Conservation (phyloP, 2,329 filamentous ascomycete genomes). For the Sarocladiaceae sp. region DNA sequence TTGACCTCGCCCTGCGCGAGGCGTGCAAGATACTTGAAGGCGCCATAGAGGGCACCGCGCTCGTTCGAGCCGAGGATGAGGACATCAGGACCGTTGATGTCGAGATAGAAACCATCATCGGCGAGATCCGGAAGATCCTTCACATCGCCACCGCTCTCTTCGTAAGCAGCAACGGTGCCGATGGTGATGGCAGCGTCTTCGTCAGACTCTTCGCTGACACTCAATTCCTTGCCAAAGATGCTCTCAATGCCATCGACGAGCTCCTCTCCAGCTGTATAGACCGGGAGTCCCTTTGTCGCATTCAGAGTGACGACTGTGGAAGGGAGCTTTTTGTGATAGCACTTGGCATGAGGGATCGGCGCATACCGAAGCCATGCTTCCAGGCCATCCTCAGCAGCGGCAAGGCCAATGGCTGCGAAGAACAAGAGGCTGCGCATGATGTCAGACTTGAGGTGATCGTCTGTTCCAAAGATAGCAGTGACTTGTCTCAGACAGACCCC, state of each 20-base stretch:
- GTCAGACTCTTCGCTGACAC: conserved; percentile 16
- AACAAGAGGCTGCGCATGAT: conserved; percentile 9
- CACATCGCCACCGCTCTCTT: conserved; percentile 22
- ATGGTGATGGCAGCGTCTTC: conserved; percentile 14
- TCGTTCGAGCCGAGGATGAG: conserved; percentile 60
- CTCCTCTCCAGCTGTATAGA: conserved; percentile 54
- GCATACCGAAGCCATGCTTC: conserved; percentile 61
- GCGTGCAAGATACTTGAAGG: conserved; percentile 61
- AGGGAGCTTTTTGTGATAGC: conserved; percentile 35
- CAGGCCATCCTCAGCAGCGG: conserved; percentile 52
- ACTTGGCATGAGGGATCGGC: conserved; percentile 29
- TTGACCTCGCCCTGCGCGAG: conserved; percentile 54
- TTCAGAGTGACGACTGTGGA: conserved; percentile 47
- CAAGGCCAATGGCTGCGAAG: conserved; percentile 26
- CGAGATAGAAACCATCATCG: conserved; percentile 57
- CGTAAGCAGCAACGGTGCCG: conserved; percentile 17
- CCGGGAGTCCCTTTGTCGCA: conserved; percentile 44
- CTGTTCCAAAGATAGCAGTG: not conserved
- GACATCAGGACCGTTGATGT: conserved; percentile 36
- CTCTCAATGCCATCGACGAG: conserved; percentile 49
- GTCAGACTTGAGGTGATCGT: not conserved
- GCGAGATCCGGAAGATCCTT: conserved; percentile 33
- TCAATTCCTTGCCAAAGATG: conserved; percentile 46
- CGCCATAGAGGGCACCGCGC: conserved; percentile 61
- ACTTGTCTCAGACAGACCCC: too few relatives aligned